Evolutionary conservation across 2,329 filamentous ascomycete species (phyloP).

Genomic region (Fusarium sp.): DNA sequence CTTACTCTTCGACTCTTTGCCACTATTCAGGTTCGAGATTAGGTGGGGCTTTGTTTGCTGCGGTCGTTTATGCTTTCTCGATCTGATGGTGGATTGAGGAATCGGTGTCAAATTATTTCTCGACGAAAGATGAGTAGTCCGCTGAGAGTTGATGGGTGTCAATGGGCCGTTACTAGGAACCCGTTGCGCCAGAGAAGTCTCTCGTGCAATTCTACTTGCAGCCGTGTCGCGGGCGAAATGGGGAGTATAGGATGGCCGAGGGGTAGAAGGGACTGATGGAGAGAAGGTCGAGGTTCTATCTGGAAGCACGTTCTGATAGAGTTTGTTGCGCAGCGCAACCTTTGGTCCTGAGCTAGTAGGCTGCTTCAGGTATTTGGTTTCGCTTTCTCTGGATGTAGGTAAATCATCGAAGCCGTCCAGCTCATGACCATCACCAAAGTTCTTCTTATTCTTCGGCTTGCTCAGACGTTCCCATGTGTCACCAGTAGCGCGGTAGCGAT

Average conservation of each 20-base stretch:
- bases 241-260: slow-evolving; percentile 67
- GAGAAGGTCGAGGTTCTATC: slow-evolving; percentile 68
- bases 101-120: slow-evolving; percentile 62
- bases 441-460: slow-evolving; percentile 68
- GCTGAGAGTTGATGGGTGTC: slow-evolving; percentile 67
- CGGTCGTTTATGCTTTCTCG: slow-evolving; percentile 70
- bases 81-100: slow-evolving; percentile 60
- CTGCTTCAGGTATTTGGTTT: slow-evolving; percentile 86
- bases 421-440: slow-evolving; percentile 92
- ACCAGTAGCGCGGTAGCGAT: slow-evolving; percentile 61
- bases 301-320: slow-evolving; percentile 67
- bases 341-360: slow-evolving; percentile 79
- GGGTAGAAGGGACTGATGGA: slow-evolving; percentile 68
- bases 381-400: slow-evolving; percentile 84
- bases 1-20: slow-evolving; percentile 85
- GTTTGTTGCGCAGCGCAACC: slow-evolving; percentile 68
- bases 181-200: slow-evolving; percentile 72
- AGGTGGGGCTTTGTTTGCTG: slow-evolving; percentile 85
- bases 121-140: slow-evolving; percentile 66
- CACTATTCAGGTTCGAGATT: slow-evolving; percentile 83
- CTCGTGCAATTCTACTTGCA: slow-evolving; percentile 74
- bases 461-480: slow-evolving; percentile 76
- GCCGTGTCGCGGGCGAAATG: slow-evolving; percentile 75
- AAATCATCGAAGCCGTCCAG: slow-evolving; percentile 95
- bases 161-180: slow-evolving; percentile 67